These are phyloP conservation scores for Neodidymelliopsis sp. DNA, from an alignment of 2,329 filamentous ascomycete species.

Conservation along the genomic window DNA sequence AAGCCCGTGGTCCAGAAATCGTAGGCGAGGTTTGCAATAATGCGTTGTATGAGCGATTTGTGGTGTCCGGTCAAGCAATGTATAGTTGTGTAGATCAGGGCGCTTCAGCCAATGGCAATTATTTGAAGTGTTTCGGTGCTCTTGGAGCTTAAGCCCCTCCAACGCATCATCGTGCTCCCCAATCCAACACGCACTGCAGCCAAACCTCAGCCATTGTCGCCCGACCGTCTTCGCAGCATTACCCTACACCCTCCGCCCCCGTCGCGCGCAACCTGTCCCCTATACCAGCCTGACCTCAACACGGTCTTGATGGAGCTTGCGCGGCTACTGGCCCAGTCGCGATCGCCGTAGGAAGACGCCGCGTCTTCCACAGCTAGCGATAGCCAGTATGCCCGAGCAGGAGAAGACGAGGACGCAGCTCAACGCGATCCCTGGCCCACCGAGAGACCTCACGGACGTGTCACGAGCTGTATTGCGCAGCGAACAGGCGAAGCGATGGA, in stretches of 20 bases:
- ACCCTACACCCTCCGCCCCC: slow-evolving; percentile 11
- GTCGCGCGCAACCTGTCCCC: slow-evolving; percentile 17
- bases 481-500: slow-evolving; percentile 61
- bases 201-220: slow-evolving; percentile 39
- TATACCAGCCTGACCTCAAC: slow-evolving; percentile 30
- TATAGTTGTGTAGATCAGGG: slow-evolving; percentile 10
- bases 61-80: slow-evolving; percentile 12
- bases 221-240: slow-evolving; percentile 20
- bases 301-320: slow-evolving; percentile 62
- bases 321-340: slow-evolving; percentile 62
- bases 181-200: slow-evolving; percentile 23
- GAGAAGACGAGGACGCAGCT: slow-evolving; percentile 32
- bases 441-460: slow-evolving; percentile 50
- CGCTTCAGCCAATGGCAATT: slow-evolving; percentile 15
- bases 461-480: slow-evolving; percentile 46
- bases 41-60: slow-evolving; percentile 12
- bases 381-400: slow-evolving; percentile 54
- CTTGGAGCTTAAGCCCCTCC: slow-evolving; percentile 43
- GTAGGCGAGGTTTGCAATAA: neutral
- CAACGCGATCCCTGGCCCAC: slow-evolving; percentile 36
- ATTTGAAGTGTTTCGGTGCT: slow-evolving; percentile 11
- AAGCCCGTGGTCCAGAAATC: neutral
- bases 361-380: slow-evolving; percentile 60
- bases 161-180: slow-evolving; percentile 41
- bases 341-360: slow-evolving; percentile 66